Evolutionary conservation across 768 basidiomycete genomes (phyloP).

Genomic region (Lactarius quietus): DNA sequence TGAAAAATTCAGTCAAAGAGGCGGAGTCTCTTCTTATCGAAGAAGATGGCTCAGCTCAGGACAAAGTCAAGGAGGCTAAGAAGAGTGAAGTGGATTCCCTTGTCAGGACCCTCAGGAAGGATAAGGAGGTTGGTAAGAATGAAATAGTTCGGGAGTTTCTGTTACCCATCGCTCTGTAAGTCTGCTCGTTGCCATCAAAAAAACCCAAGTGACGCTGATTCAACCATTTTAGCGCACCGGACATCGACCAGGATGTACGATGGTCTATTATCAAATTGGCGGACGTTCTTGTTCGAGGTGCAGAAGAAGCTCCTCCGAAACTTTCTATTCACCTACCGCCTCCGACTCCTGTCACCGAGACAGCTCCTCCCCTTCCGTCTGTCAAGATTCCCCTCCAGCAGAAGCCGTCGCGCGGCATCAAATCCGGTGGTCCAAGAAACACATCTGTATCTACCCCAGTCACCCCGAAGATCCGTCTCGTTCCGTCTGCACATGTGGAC

Average conservation of each 20-base stretch:
- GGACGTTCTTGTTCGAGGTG: slow-evolving; percentile 79
- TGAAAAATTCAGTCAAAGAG: slow-evolving; percentile 73
- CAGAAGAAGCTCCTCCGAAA: slow-evolving; percentile 81
- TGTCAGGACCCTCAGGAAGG: slow-evolving; percentile 85
- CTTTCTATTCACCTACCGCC: slow-evolving; percentile 74
- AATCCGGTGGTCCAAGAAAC: slow-evolving; percentile 36
- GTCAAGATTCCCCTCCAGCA: slow-evolving; percentile 49
- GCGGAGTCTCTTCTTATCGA: slow-evolving; percentile 77
- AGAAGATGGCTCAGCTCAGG: slow-evolving; percentile 73
- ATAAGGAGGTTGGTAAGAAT: slow-evolving; percentile 79
- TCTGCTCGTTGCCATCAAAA: slow-evolving; percentile 11
- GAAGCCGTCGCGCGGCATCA: slow-evolving; percentile 33
- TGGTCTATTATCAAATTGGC: slow-evolving; percentile 90
- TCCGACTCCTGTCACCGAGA: slow-evolving; percentile 66
- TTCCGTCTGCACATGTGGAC: slow-evolving; percentile 32
- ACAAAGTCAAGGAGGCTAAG: slow-evolving; percentile 65
- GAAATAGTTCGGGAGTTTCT: slow-evolving; percentile 74
- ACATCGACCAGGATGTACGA: slow-evolving; percentile 83
- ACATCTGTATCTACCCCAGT: slow-evolving; percentile 32
- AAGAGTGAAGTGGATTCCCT: slow-evolving; percentile 80
- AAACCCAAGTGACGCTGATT: not conserved
- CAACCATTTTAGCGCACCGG: slow-evolving; percentile 51
- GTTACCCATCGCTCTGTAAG: slow-evolving; percentile 79
- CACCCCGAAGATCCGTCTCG: slow-evolving; percentile 50
- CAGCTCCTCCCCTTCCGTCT: slow-evolving; percentile 50